These are phyloP conservation scores for Powellomyces hirtus DNA, from an alignment of 192 early-diverging fungal species.

Conservation along the genomic window DNA sequence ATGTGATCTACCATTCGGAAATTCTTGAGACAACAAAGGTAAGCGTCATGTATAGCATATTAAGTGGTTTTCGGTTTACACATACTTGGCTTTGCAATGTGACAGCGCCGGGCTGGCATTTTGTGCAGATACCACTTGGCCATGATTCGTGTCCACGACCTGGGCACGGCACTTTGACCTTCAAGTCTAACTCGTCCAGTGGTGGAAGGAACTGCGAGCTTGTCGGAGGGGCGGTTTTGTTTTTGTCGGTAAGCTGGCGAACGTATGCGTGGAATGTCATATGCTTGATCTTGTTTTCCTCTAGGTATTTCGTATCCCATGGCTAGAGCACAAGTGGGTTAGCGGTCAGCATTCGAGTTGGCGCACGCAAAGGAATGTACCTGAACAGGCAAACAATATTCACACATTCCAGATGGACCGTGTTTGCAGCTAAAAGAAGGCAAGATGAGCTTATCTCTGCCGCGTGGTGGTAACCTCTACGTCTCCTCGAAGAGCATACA, in stretches of 20 bases:
- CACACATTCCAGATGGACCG: slow-evolving; percentile 80
- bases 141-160: slow-evolving; percentile 77
- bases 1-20: slow-evolving; percentile 97
- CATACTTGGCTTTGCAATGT: slow-evolving; percentile 76
- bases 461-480: neutral
- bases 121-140: slow-evolving; percentile 94
- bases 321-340: slow-evolving; percentile 52
- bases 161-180: slow-evolving; percentile 78
- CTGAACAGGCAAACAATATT: slow-evolving; percentile 83
- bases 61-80: neutral
- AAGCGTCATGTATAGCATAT: neutral
- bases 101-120: slow-evolving; percentile 93
- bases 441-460: too few relatives aligned
- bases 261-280: slow-evolving; percentile 95
- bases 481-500: neutral
- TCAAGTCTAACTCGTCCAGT: slow-evolving; percentile 78
- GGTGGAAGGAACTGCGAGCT: slow-evolving; percentile 62
- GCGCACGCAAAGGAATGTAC: neutral
- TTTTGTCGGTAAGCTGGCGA: slow-evolving; percentile 63
- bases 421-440: slow-evolving; percentile 68
- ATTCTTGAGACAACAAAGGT: slow-evolving; percentile 40
- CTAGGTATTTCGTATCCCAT: slow-evolving; percentile 83
- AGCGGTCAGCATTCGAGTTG: neutral
- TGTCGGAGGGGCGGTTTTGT: slow-evolving; percentile 55
- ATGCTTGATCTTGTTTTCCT: slow-evolving; percentile 92